phyloP scores from a whole-genome alignment of 1,284 basidiomycete species.

The Cutaneotrichosporon sp. region DNA sequence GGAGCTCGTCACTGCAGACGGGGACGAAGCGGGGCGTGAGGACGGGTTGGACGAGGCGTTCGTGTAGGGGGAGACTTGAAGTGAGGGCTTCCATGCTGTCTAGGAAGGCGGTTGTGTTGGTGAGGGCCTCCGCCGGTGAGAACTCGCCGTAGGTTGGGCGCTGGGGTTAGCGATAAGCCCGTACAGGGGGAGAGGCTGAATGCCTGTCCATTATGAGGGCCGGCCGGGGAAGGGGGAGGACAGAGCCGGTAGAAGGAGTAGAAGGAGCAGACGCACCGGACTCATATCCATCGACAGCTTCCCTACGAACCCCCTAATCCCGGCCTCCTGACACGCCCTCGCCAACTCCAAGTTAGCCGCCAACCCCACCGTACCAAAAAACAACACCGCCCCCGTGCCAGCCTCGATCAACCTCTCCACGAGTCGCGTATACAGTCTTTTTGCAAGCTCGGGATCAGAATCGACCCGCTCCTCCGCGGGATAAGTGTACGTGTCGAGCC shows the following conservation, averaged over 20 bases:
- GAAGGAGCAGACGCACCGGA: constrained; percentile 59
- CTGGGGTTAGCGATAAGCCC: constrained; percentile 39
- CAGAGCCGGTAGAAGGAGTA: neutral
- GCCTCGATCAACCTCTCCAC: constrained; percentile 64
- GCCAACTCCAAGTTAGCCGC: constrained; percentile 60
- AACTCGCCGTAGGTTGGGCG: constrained; percentile 68
- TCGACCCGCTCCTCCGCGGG: constrained; percentile 75
- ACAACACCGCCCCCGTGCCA: constrained; percentile 70
- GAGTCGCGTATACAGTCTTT: constrained; percentile 65
- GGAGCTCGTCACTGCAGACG: constrained; percentile 68
- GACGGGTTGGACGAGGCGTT: constrained; percentile 68
- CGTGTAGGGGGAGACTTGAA: constrained; percentile 54
- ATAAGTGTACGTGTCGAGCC: constrained; percentile 74
- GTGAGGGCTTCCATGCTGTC: constrained; percentile 57
- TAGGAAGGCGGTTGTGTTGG: constrained; percentile 62
- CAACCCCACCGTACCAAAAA: constrained; percentile 76
- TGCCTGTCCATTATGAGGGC: no score
- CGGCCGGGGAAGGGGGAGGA: no score
- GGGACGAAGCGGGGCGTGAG: constrained; percentile 79
- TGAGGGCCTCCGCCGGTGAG: constrained; percentile 58
- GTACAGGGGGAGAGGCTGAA: no score
- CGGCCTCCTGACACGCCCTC: constrained; percentile 70
- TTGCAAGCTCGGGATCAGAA: constrained; percentile 61
- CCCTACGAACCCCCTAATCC: constrained; percentile 79
- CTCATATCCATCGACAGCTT: constrained; percentile 78